Evolutionary conservation across 2,329 filamentous ascomycete species (phyloP).

Genomic region (Scytalidium lignicola): DNA sequence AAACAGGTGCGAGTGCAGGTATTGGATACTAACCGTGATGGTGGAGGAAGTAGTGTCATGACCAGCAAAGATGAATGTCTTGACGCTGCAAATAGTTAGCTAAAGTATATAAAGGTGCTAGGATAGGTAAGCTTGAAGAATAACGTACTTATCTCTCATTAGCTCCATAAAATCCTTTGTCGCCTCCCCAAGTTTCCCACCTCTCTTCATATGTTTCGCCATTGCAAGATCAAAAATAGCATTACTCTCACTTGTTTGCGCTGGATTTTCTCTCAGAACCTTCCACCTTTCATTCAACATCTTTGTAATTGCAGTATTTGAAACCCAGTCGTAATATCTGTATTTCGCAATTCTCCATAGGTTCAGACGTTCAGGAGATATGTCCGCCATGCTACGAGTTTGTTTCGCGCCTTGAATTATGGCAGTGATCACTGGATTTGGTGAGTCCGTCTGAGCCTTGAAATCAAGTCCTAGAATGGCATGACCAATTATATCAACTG

Average conservation of each 20-base stretch:
- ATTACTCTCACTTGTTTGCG: not conserved
- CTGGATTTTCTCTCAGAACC: not conserved
- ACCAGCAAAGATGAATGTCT: slow-evolving; percentile 20
- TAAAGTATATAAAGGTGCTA: too few relatives aligned
- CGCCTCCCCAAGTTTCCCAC: slow-evolving; percentile 1
- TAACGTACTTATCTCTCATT: slow-evolving; percentile 6
- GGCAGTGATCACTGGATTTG: slow-evolving; percentile 1
- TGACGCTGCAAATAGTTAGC: slow-evolving; percentile 2
- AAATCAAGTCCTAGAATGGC: slow-evolving; percentile 4
- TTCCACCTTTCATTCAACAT: slow-evolving; percentile 1
- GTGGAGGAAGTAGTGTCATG: slow-evolving; percentile 15
- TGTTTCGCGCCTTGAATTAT: slow-evolving; percentile 3
- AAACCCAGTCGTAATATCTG: slow-evolving; percentile 1
- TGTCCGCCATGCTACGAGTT: not conserved
- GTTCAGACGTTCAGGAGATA: not conserved
- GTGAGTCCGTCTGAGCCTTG: slow-evolving; percentile 6
- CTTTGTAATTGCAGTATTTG: slow-evolving; percentile 1
- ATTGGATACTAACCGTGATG: slow-evolving; percentile 1
- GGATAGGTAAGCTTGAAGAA: not conserved
- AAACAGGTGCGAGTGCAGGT: too few relatives aligned
- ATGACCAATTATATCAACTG: slow-evolving; percentile 6
- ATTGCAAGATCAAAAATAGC: slow-evolving; percentile 8
- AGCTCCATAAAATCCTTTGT: slow-evolving; percentile 7
- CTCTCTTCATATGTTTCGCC: slow-evolving; percentile 7
- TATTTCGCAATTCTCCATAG: not conserved